phyloP scores from a whole-genome alignment of 768 basidiomycete species.

The Panaeolus cyanescens region DNA sequence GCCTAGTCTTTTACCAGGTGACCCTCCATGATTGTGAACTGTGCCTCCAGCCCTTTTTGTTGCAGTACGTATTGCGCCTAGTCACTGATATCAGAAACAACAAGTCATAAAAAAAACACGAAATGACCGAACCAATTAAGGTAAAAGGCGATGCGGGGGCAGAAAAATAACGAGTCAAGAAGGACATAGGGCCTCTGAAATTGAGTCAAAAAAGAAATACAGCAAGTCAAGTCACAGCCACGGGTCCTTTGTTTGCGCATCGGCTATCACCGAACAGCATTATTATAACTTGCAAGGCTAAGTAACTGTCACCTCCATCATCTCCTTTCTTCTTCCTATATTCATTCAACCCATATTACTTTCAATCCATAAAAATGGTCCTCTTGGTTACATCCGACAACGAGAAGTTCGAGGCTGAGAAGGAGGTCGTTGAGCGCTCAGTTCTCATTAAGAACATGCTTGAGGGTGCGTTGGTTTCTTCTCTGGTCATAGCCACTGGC shows the following conservation, averaged over 20 bases:
- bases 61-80: constrained; percentile 83
- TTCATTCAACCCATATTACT: constrained; percentile 15
- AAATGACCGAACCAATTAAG: constrained; percentile 32
- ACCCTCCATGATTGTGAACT: constrained; percentile 90
- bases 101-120: constrained; percentile 5
- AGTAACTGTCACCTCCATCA: constrained; percentile 17
- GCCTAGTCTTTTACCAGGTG: constrained; percentile 91
- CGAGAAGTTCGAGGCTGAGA: constrained; percentile 91
- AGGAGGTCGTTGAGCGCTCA: constrained; percentile 91
- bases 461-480: constrained; percentile 64
- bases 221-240: constrained; percentile 15
- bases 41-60: constrained; percentile 97
- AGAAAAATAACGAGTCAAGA: constrained; percentile 46
- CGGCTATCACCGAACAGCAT: constrained; percentile 41
- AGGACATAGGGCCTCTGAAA: constrained; percentile 37
- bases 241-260: constrained; percentile 15
- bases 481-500: constrained; percentile 9
- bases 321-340: constrained; percentile 22
- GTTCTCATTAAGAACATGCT: constrained; percentile 99
- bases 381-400: constrained; percentile 93
- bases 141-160: constrained; percentile 52
- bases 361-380: constrained; percentile 54
- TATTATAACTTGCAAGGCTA: constrained; percentile 29
- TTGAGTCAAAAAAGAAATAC: constrained; percentile 24
- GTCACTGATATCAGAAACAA: constrained; percentile 29